Evolutionary conservation across 345 rosid species (phyloP), one percentile per base, ranked within the genome.

Genomic region (Draba incana): DNA sequence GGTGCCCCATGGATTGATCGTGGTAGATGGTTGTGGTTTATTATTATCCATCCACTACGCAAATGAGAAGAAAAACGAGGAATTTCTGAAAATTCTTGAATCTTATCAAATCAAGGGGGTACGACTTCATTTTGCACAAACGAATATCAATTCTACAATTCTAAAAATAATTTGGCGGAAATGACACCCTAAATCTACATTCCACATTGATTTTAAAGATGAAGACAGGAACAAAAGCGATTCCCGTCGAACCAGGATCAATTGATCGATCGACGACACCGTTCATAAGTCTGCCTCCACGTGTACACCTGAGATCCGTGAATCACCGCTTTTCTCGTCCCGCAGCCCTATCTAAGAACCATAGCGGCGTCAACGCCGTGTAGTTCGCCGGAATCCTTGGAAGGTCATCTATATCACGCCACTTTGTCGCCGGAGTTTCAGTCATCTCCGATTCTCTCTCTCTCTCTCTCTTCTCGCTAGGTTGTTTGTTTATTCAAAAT

Each of bases 321-420:
- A 71, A 94, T 56, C 44, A 94, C 43, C 8, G 99, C 85, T 14
- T 45, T 75, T 55, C 95, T 80, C 30, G 64, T n/a, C 0, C 51
- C 13, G 98, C 97, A 0, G 97, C 97, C 51, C 98, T 83, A 13
- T 88, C 89, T 10, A 93, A 67, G 70, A 93, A 88, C 89, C 92
- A 85, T 1, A 93, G 83, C 20, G 98, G 98, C 48, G 98, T 90
- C 64, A 93, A 25, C 23, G 98, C 92, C 9, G 77, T 84, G 85
- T 84, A 84, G 84, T 93, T 93, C 9, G 96, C 98, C 0, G 67
- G 75, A 81, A 83, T 86, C 59, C 88, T 90, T 0, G 97, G 97
- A 24, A 93, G 87, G 30, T 88, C 91, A 57, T 93, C 98, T 41
- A 86, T 90, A 69, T 88, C 97, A 53, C 78, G 82, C 71, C 38